These are phyloP conservation scores for Phylloporus scabripes DNA, from an alignment of 768 basidiomycete genomes.

Conservation along the genomic window DNA sequence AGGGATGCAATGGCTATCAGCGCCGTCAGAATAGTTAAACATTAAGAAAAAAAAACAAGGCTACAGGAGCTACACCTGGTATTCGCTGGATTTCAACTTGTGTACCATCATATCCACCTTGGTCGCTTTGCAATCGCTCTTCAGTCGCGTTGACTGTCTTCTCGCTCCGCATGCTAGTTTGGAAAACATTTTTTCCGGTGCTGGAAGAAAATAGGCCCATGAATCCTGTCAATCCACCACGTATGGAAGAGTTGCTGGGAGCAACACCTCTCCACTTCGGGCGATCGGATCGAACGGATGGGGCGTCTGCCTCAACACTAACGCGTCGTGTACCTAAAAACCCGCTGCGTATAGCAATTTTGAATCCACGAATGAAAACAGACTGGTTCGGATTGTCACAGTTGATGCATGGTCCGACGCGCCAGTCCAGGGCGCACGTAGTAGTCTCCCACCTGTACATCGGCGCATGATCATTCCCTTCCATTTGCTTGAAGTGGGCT, in stretches of 20 bases:
- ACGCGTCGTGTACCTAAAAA: not conserved
- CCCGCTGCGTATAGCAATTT: constrained; percentile 10
- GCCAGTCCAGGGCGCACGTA: constrained; percentile 6
- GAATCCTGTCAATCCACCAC: not conserved
- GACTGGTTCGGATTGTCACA: constrained; percentile 16
- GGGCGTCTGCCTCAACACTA: not conserved
- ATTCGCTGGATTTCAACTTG: not conserved
- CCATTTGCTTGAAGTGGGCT: constrained; percentile 8
- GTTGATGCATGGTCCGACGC: constrained; percentile 3
- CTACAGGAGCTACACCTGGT: too few relatives aligned
- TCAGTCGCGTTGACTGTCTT: not conserved
- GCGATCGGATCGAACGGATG: too few relatives aligned
- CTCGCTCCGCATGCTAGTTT: not conserved
- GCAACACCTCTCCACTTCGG: too few relatives aligned
- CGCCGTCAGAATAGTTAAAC: not conserved
- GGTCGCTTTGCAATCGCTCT: not conserved
- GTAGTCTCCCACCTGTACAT: constrained; percentile 11
- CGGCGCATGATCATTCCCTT: not conserved
- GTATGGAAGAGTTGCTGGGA: not conserved
- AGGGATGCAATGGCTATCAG: constrained; percentile 9
- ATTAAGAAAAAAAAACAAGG: too few relatives aligned
- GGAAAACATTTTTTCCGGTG: too few relatives aligned
- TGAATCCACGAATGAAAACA: constrained; percentile 26
- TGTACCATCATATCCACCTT: not conserved
- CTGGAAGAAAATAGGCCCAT: not conserved